These are phyloP conservation scores for Simplicillium aogashimaense DNA, from an alignment of 2,329 filamentous ascomycete species.

Conservation along the genomic window DNA sequence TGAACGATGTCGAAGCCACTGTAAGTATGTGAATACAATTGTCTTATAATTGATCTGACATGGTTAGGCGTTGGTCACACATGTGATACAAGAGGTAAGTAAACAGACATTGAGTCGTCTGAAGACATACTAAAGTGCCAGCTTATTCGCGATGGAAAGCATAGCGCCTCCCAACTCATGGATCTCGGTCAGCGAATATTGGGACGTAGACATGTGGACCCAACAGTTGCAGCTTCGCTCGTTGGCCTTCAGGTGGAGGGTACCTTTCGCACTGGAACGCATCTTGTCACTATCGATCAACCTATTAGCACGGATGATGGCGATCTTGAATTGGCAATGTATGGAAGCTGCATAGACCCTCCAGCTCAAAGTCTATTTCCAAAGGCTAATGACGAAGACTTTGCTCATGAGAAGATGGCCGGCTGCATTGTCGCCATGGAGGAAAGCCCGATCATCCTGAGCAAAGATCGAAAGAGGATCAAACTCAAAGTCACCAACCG, in stretches of 20 bases:
- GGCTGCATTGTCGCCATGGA: constrained; percentile 70
- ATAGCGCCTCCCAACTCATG: constrained; percentile 91
- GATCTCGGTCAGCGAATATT: constrained; percentile 82
- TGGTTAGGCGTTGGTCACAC: constrained; percentile 1
- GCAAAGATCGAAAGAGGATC: constrained; percentile 64
- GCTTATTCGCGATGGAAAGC: constrained; percentile 90
- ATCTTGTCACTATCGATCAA: constrained; percentile 91
- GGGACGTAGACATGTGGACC: constrained; percentile 81
- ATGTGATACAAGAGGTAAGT: constrained; percentile 3
- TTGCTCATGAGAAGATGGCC: constrained; percentile 58
- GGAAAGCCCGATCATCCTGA: constrained; percentile 53
- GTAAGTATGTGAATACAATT: constrained; percentile 32
- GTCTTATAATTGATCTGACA: background rate
- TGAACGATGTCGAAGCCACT: constrained; percentile 84
- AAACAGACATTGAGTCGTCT: too few species aligned
- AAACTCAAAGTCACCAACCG: constrained; percentile 70
- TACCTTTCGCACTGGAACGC: constrained; percentile 83
- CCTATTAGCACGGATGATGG: constrained; percentile 81
- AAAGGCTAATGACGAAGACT: constrained; percentile 50
- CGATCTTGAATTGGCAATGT: constrained; percentile 75
- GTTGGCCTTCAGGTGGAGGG: constrained; percentile 87
- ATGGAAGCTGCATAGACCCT: constrained; percentile 81
- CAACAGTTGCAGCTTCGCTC: constrained; percentile 69
- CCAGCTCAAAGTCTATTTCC: constrained; percentile 61
- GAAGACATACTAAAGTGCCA: background rate